Evolutionary conservation across 2,329 filamentous ascomycete species (phyloP).

Genomic region (Calonectria henricotiae): DNA sequence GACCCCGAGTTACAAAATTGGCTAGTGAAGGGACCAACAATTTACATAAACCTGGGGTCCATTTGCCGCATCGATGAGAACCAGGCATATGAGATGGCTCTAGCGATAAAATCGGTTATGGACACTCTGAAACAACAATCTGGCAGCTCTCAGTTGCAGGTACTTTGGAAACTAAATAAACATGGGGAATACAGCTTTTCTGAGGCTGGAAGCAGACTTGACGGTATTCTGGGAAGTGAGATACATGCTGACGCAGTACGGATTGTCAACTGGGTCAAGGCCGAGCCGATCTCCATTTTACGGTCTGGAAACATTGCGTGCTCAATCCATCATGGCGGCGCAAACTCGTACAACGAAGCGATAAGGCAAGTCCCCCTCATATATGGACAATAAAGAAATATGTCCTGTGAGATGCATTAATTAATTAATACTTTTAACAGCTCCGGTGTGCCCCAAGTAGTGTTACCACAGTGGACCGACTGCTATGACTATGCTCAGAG

Average conservation of each 20-base stretch:
- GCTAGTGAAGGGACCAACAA: slow-evolving; percentile 61
- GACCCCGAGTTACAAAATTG: slow-evolving; percentile 63
- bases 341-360: slow-evolving; percentile 63
- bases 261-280: slow-evolving; percentile 61
- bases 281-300: slow-evolving; percentile 59
- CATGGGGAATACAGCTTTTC: slow-evolving; percentile 34
- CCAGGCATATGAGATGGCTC: slow-evolving; percentile 60
- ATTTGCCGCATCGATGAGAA: slow-evolving; percentile 54
- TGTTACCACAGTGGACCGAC: slow-evolving; percentile 65
- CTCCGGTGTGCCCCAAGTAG: slow-evolving; percentile 63
- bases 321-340: slow-evolving; percentile 65
- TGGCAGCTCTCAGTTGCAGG: slow-evolving; percentile 40
- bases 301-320: slow-evolving; percentile 59
- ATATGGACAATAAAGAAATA: background rate
- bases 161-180: slow-evolving; percentile 58
- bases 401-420: too few species aligned
- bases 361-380: slow-evolving; percentile 53
- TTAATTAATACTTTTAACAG: slow-evolving; percentile 48
- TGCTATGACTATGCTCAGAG: slow-evolving; percentile 65
- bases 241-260: slow-evolving; percentile 55
- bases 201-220: slow-evolving; percentile 35
- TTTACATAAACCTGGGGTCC: slow-evolving; percentile 68
- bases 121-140: slow-evolving; percentile 43
- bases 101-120: slow-evolving; percentile 58
- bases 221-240: slow-evolving; percentile 48